Percentiles rank a stretch among this genome's conserved stretches.
Evolutionary conservation across 768 basidiomycete genomes (phyloP).

Genomic region (Tylopilus subfusipes): DNA sequence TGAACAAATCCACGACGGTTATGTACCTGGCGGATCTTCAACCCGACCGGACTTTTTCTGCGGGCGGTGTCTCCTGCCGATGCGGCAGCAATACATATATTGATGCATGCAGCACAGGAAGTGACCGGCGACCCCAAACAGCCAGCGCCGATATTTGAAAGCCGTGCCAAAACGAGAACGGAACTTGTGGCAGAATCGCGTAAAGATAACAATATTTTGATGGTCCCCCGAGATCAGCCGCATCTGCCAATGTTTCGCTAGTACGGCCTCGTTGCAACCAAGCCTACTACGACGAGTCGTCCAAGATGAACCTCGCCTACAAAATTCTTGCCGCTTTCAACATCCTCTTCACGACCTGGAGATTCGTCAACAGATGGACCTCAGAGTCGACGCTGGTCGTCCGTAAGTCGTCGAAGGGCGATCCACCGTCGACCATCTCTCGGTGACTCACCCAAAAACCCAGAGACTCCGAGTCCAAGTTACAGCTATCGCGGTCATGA

Average conservation of each 20-base stretch:
- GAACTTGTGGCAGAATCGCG: neutral
- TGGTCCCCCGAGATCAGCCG: too few species aligned
- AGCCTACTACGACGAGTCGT: neutral
- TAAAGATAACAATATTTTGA: too few species aligned
- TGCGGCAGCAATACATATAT: too few species aligned
- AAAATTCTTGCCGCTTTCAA: slow-evolving; percentile 2
- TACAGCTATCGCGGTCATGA: slow-evolving; percentile 13
- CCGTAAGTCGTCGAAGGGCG: neutral
- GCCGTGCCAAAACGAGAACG: neutral
- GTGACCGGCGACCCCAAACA: too few species aligned
- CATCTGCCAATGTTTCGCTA: too few species aligned
- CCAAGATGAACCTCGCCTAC: slow-evolving; percentile 1
- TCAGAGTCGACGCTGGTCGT: neutral
- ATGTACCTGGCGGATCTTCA: too few species aligned
- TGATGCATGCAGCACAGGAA: too few species aligned
- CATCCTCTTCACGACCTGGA: slow-evolving; percentile 3
- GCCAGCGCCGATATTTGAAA: neutral
- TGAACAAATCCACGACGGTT: too few species aligned
- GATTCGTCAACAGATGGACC: neutral
- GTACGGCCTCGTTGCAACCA: neutral
- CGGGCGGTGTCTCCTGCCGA: too few species aligned
- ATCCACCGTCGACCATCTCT: neutral
- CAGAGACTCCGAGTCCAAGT: neutral
- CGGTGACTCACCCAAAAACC: neutral
- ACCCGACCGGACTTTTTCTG: too few species aligned